Base-by-base conservation (phyloP, 805 yeast species). In the Clavispora asparagi region DNA sequence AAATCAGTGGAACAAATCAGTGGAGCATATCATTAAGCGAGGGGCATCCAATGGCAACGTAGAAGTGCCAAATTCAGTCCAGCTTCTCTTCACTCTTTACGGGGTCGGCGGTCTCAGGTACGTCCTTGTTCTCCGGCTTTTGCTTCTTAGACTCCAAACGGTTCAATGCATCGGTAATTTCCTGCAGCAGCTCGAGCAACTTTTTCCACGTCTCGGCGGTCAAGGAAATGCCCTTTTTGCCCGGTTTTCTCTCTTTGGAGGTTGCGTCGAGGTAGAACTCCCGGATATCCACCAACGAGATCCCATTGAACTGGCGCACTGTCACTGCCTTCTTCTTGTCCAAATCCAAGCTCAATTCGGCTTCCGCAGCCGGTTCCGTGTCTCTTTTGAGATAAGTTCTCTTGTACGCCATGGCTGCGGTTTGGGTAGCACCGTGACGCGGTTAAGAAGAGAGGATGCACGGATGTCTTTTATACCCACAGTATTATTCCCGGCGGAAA, bases 231-330 rank as follows among this genome's bases (percentile, higher is more conserved):
- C 87, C 87, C 65, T 91, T 91, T 59, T 81, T 84, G 1, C 96
- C 95, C 0, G 98, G 98, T 49, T 75, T 75, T 68, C 76, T 72
- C 49, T 81, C 83, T 6, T 84, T 84, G 42, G 81, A 79, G 43
- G 72, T 73, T 47, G 64, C 67, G 53, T 68, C 74, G 13, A 59
- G 42, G 63, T 88, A 91, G 67, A 73, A 89, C 61, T 91, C 97
- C 48, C 98, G 77, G 44, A 91, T 86, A 57, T 91, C 96, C 12
- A 92, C 80, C 53, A 90, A 67, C 30, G 77, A 78, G 46, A 70
- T 68, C 43, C 82, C 82, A 45, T 85, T 82, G 71, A 81, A 91
- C 53, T 77, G 78, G 47, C 89, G 75, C 14, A 92, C 89, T 0
- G 87, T 79, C 29, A 87, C 85, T 45, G 81, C 78, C 60, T 88